Percentiles rank a stretch among this genome's conserved stretches.
Conservation (phyloP, 179 eudicot genomes). For the Gypsophila paniculata region DNA sequence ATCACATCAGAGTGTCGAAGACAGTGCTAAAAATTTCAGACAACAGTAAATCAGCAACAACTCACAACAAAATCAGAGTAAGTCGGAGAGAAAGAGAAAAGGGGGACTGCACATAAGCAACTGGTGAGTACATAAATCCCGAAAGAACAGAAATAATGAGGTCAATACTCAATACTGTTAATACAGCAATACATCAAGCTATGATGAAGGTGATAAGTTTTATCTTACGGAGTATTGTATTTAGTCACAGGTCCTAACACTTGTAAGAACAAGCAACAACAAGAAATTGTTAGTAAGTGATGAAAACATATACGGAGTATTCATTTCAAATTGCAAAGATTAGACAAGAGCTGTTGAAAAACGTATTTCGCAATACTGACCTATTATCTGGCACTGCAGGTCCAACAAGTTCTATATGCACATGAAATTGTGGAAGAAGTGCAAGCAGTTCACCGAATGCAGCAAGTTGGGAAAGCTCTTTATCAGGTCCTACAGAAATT, state of each 20-base stretch:
- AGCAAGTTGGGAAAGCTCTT: slow-evolving; percentile 73
- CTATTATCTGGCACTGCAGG: slow-evolving; percentile 63
- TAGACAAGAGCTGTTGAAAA: neutral
- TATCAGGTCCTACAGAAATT: slow-evolving; percentile 65
- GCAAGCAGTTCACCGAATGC: slow-evolving; percentile 75
- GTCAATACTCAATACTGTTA: neutral
- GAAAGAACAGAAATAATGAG: neutral
- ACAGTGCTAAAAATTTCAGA: neutral
- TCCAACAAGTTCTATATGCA: slow-evolving; percentile 68
- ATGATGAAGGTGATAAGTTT: slow-evolving; percentile 3
- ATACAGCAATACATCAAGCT: neutral
- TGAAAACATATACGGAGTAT: no score
- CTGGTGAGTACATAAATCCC: neutral
- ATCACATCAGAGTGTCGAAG: neutral
- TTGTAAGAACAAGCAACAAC: neutral
- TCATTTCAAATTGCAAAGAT: neutral
- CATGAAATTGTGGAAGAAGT: slow-evolving; percentile 51
- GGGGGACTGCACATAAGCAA: neutral
- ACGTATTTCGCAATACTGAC: slow-evolving; percentile 31
- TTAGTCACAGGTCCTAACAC: neutral
- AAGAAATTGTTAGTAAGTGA: no score
- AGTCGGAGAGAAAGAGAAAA: neutral
- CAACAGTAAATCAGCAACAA: neutral
- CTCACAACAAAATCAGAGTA: neutral
- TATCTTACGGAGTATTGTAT: neutral